Conservation (phyloP, 1,139 yeast genomes). For the Yamadazyma pseudoaaseri region DNA sequence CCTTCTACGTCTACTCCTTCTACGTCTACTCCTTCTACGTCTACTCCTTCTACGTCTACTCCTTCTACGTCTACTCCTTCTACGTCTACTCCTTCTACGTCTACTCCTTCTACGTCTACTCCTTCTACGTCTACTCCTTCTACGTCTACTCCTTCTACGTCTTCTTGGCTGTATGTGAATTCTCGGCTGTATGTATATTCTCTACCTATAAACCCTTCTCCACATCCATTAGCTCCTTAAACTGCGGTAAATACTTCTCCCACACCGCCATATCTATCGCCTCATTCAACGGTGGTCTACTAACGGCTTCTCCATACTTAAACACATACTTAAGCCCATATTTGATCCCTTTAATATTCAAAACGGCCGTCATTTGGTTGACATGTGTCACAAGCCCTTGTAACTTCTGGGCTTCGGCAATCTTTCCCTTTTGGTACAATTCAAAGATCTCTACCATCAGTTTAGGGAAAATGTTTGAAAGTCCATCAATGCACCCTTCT, state of each 20-base stretch:
- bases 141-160: too few species aligned
- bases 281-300: constrained; percentile 16
- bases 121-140: too few species aligned
- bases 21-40: too few species aligned
- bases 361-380: constrained; percentile 39
- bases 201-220: constrained; percentile 14
- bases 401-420: constrained; percentile 36
- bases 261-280: constrained; percentile 13
- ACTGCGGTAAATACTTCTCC: constrained; percentile 12
- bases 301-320: constrained; percentile 17
- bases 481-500: constrained; percentile 47
- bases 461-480: constrained; percentile 42
- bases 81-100: too few species aligned
- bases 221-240: constrained; percentile 11
- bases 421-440: constrained; percentile 25
- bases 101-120: too few species aligned
- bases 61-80: too few species aligned
- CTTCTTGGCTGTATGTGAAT: too few species aligned
- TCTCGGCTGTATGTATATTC: too few species aligned
- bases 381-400: constrained; percentile 39
- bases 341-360: constrained; percentile 45
- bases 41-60: too few species aligned
- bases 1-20: too few species aligned
- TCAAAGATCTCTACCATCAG: constrained; percentile 34
- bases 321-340: constrained; percentile 30